Conservation (phyloP, 2,329 filamentous ascomycete species). For the Dryadomyces quercus-mongolicae region DNA sequence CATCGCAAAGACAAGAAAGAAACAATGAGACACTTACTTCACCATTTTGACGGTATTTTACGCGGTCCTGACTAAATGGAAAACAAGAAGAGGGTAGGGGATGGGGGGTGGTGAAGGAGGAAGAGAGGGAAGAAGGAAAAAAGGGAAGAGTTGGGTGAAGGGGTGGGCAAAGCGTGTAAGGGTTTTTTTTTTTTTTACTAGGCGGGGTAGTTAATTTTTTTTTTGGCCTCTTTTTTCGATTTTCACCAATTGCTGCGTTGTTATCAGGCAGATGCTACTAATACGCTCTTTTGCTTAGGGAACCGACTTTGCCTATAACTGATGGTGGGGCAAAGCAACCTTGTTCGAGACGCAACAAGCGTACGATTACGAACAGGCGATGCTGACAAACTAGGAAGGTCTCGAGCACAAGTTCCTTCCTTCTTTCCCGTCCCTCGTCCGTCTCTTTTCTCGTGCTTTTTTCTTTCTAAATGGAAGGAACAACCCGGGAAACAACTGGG, state of each 20-base stretch:
- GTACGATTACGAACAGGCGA: not conserved
- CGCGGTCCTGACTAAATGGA: constrained; percentile 14
- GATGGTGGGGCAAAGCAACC: not conserved
- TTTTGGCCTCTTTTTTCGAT: constrained; percentile 2
- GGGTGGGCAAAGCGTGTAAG: constrained; percentile 9
- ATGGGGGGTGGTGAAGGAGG: constrained; percentile 2
- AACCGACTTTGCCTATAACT: not conserved
- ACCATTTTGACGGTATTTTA: constrained; percentile 92
- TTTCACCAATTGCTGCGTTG: not conserved
- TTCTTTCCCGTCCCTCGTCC: too few species aligned
- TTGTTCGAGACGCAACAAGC: not conserved
- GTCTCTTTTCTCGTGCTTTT: too few species aligned
- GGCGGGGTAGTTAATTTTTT: constrained; percentile 9
- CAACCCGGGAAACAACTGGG: too few species aligned
- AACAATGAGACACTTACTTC: constrained; percentile 61
- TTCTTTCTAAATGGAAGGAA: too few species aligned
- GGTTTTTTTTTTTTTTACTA: constrained; percentile 7
- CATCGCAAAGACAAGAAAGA: not conserved
- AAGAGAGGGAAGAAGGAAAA: constrained; percentile 1
- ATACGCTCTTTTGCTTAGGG: too few species aligned
- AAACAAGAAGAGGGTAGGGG: constrained; percentile 11
- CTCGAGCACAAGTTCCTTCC: too few species aligned
- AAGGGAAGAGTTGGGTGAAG: constrained; percentile 3
- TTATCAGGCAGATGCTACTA: not conserved
- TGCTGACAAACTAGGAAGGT: not conserved